Evolutionary conservation across 2,329 filamentous ascomycete genomes (phyloP), one percentile per base, ranked within the genome.

Genomic region (Phialocephala sp.): DNA sequence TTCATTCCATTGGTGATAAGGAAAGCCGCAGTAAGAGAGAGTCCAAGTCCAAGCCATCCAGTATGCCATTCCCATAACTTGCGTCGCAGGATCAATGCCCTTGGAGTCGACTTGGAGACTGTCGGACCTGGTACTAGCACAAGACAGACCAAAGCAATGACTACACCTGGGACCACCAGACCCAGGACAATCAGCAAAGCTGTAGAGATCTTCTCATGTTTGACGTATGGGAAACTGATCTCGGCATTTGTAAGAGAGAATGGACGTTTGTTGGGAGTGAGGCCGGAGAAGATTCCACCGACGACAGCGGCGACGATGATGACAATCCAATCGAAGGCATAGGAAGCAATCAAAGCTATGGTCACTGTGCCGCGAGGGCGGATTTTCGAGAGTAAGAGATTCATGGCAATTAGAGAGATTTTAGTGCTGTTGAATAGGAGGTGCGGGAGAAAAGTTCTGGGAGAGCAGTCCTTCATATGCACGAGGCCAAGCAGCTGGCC

Each of bases 41-140:
- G 82, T 0, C 84, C 91, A 2, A 97, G 83, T 0, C 94, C 94
- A 73, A 97, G 87, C 87, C 90, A 92, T 65, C 92, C 93, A 1
- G 88, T 88, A 76, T 97, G 93, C 77, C 92, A 88, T 77, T 97
- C 94, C 93, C 94, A 97, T 1, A 97, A 77, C 79, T 95, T 97
- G 70, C 92, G 86, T 75, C 86, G 87, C 89, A 92, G 93, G 54
- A 94, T 82, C 62, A 92, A 79, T 4, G 84, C 78, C 69, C 84
- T 84, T 1, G 91, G 87, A 0, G 89, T 89, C 22, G 84, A 83
- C 50, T 82, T 82, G 18, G 86, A 84, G 0, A 90, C 88, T 1
- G 88, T 89, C 6, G 86, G 84, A 3, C 91, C 92, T 0, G 93
- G 93, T 0, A 95, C 87, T 71, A 94, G 82, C 66, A 88, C 69